A percentile compares a stretch with the other conserved stretches of the same genome.
phyloP scores from a whole-genome alignment of 73 alveolate genomes.

The Symbiodinium pilosum region DNA sequence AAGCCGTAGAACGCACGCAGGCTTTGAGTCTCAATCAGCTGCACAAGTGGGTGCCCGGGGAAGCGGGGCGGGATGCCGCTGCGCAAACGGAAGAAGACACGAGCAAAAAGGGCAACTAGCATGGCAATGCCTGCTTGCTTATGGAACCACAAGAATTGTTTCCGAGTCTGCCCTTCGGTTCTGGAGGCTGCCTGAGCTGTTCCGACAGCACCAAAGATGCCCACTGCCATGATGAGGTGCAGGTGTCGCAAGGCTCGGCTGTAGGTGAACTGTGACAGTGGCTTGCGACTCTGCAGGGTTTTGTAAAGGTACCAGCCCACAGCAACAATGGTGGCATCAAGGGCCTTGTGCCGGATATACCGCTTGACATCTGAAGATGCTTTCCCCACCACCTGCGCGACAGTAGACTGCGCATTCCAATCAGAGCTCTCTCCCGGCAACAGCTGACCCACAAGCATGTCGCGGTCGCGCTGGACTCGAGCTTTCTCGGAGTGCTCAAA shows the following conservation, averaged over 20 bases:
- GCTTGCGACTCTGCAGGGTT: slow-evolving; percentile 24
- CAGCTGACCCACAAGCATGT: slow-evolving; percentile 80
- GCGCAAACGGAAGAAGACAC: slow-evolving; percentile 47
- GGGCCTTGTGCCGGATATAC: slow-evolving; percentile 62
- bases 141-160: slow-evolving; percentile 64
- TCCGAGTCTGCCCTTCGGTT: slow-evolving; percentile 31
- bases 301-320: slow-evolving; percentile 63
- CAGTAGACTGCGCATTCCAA: slow-evolving; percentile 53
- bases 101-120: slow-evolving; percentile 22
- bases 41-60: slow-evolving; percentile 46
- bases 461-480: slow-evolving; percentile 73
- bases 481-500: slow-evolving; percentile 88
- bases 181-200: slow-evolving; percentile 65
- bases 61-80: slow-evolving; percentile 83
- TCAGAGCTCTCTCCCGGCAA: slow-evolving; percentile 77
- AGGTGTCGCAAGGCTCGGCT: slow-evolving; percentile 67
- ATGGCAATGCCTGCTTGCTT: slow-evolving; percentile 75
- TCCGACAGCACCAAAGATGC: slow-evolving; percentile 65
- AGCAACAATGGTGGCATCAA: slow-evolving; percentile 27
- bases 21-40: slow-evolving; percentile 40
- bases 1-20: slow-evolving; percentile 50
- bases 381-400: slow-evolving; percentile 45
- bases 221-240: slow-evolving; percentile 86
- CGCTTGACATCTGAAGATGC: slow-evolving; percentile 29
- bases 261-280: slow-evolving; percentile 82